A percentile compares a stretch with the other conserved stretches of the same genome.
Conservation (phyloP, 2,329 filamentous ascomycete genomes). For the Monosporascus cannonballus region DNA sequence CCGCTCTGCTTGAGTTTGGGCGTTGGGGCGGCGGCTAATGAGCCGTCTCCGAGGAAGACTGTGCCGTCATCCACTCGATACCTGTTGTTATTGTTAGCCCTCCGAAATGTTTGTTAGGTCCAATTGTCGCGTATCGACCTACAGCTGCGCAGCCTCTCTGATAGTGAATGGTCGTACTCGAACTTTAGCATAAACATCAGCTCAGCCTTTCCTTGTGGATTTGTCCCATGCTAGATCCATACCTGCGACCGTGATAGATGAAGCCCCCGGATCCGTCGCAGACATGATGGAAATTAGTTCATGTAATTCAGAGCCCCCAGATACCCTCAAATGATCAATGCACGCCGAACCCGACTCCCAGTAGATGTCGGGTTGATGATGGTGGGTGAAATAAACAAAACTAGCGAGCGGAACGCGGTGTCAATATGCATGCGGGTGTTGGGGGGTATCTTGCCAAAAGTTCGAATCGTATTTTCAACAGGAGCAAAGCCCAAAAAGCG, state of each 20-base stretch:
- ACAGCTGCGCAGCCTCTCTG: conserved; percentile 89
- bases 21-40: conserved; percentile 76
- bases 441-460: background rate
- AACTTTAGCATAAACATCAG: conserved; percentile 39
- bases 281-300: conserved; percentile 22
- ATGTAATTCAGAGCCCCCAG: conserved; percentile 1
- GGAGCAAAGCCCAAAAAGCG: background rate
- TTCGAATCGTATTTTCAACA: background rate
- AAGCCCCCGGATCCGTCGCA: conserved; percentile 39
- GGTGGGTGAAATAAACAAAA: background rate
- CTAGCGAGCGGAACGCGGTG: background rate
- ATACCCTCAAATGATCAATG: conserved; percentile 4
- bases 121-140: conserved; percentile 21
- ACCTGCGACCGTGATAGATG: conserved; percentile 56
- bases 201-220: conserved; percentile 1
- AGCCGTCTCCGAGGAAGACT: conserved; percentile 93
- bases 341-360: conserved; percentile 1
- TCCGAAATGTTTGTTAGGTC: background rate
- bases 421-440: background rate
- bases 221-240: conserved; percentile 15
- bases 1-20: conserved; percentile 84
- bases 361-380: background rate
- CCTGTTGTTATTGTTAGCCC: conserved; percentile 28
- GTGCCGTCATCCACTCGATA: conserved; percentile 74
- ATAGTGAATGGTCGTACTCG: conserved; percentile 73